A percentile compares a stretch with the other conserved stretches of the same genome.
These are phyloP conservation scores for Eucalyptus paniculata DNA, from an alignment of 345 rosid species.

Conservation along the genomic window DNA sequence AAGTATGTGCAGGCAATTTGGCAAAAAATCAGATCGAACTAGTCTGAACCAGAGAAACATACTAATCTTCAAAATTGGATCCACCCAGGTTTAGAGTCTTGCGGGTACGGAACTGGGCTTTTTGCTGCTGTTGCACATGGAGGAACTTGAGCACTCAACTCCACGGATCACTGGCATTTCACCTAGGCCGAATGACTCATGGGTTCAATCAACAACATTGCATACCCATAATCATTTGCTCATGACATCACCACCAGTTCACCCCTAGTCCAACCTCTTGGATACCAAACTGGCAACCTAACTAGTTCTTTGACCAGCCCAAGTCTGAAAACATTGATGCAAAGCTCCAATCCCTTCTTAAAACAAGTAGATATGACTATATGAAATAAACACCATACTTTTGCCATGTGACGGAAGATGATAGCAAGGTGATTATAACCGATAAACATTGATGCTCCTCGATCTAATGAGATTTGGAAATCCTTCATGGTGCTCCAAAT, in stretches of 20 bases:
- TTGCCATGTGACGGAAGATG: background rate
- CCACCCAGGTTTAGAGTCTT: background rate
- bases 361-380: background rate
- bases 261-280: background rate
- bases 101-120: background rate
- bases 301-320: background rate
- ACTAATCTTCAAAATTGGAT: background rate
- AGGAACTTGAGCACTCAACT: background rate
- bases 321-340: background rate
- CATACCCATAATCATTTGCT: background rate
- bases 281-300: background rate
- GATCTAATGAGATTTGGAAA: too few species aligned
- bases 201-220: background rate
- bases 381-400: background rate
- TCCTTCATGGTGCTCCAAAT: background rate
- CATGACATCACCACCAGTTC: background rate
- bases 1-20: background rate
- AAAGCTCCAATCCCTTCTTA: background rate
- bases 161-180: background rate
- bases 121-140: background rate
- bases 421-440: background rate
- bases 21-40: background rate
- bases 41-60: background rate
- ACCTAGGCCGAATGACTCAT: fast-evolving
- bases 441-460: background rate